Evolutionary conservation across 129 eudicot genomes (phyloP).

Genomic region (Lonicera japonica): DNA sequence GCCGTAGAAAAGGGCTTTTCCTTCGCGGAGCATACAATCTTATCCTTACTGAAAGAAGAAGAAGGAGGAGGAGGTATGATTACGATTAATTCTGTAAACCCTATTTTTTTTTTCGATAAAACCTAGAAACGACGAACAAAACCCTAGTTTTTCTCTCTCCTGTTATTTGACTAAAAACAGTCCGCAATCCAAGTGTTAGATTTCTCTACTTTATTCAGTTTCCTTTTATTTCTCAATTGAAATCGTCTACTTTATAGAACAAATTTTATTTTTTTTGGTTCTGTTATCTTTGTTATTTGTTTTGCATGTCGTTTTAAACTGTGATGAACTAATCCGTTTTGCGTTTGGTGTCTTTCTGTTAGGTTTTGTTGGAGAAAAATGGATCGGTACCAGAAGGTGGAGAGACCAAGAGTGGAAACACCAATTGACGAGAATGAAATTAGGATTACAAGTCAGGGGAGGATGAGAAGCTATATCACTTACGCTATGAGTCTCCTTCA

Average conservation of each 20-base stretch:
- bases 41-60: constrained; percentile 3
- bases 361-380: constrained; percentile 24
- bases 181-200: neutral
- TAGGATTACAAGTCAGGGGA: constrained; percentile 92
- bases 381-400: constrained; percentile 97
- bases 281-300: neutral
- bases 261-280: neutral
- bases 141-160: neutral
- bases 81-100: neutral
- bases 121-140: neutral
- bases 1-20: constrained; percentile 63
- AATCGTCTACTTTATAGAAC: neutral
- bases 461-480: constrained; percentile 97
- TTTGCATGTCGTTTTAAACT: neutral
- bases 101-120: neutral
- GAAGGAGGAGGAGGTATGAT: neutral
- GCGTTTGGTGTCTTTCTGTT: neutral
- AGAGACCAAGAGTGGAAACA: constrained; percentile 81
- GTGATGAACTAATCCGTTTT: neutral
- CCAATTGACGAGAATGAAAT: constrained; percentile 95
- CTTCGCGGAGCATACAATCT: constrained; percentile 23
- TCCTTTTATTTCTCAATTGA: neutral
- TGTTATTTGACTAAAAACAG: neutral
- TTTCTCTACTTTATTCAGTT: too few relatives aligned
- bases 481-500: constrained; percentile 93